A percentile compares a stretch with the other conserved stretches of the same genome.
Evolutionary conservation across 2,329 filamentous ascomycete genomes (phyloP).

Genomic region (Grosmannia clavigera): DNA sequence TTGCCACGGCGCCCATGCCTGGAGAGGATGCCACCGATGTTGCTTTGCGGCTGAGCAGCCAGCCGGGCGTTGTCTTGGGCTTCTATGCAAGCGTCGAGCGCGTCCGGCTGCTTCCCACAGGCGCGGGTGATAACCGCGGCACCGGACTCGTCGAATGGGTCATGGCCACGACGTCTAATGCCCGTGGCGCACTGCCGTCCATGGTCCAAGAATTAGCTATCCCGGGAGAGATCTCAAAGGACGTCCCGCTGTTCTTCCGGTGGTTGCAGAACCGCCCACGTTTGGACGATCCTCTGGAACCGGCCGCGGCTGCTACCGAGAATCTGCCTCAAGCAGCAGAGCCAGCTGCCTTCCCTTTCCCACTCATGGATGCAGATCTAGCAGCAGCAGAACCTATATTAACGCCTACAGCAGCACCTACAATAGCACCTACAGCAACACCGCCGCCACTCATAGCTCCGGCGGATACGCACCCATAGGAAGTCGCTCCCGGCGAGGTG

Average conservation of each 20-base stretch:
- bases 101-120: conserved; percentile 29
- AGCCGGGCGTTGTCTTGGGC: conserved; percentile 35
- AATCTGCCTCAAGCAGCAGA: too few relatives aligned
- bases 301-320: neutral
- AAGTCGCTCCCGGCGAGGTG: neutral
- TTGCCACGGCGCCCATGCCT: conserved; percentile 12
- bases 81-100: conserved; percentile 55
- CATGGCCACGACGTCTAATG: conserved; percentile 66
- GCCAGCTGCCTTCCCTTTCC: too few relatives aligned
- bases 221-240: conserved; percentile 52
- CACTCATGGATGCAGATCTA: too few relatives aligned
- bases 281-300: neutral
- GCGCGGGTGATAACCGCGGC: conserved; percentile 9
- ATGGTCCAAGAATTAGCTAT: conserved; percentile 54
- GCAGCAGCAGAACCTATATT: too few relatives aligned
- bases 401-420: too few relatives aligned
- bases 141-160: conserved; percentile 50
- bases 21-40: conserved; percentile 4
- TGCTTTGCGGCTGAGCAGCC: conserved; percentile 12
- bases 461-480: neutral
- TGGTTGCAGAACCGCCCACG: conserved; percentile 34
- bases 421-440: too few relatives aligned
- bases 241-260: conserved; percentile 54
- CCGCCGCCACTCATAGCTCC: too few relatives aligned
- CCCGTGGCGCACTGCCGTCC: conserved; percentile 51